Percentiles rank a stretch among this genome's conserved stretches.
Conservation (phyloP, 129 eudicot genomes). For the Lactuca sativa region DNA sequence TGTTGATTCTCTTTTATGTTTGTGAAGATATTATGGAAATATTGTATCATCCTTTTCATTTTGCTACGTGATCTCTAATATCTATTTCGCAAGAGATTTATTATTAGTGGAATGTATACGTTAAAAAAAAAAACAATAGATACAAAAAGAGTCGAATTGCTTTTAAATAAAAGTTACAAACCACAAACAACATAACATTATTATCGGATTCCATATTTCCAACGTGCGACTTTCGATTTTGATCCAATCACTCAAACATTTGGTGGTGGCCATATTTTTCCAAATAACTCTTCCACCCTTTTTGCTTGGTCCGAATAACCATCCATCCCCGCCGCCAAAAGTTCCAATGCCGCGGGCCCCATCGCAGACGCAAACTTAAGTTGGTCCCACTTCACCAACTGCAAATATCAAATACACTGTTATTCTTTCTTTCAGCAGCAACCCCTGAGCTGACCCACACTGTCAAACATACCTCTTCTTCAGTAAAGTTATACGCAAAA, state of each 20-base stretch:
- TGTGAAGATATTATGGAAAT: too few relatives aligned
- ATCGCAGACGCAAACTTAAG: conserved; percentile 76
- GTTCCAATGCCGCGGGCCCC: conserved; percentile 95
- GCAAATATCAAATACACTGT: conserved; percentile 11
- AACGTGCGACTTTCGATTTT: neutral
- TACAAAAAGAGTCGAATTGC: conserved; percentile 15
- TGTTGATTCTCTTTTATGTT: too few relatives aligned
- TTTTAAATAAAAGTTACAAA: conserved; percentile 11
- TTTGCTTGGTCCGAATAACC: conserved; percentile 72
- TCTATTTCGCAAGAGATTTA: too few relatives aligned
- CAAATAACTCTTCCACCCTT: conserved; percentile 81
- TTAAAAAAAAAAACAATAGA: neutral
- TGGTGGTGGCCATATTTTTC: conserved; percentile 98
- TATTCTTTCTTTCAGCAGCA: too few relatives aligned
- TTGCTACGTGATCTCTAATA: too few relatives aligned
- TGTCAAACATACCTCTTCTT: conserved; percentile 67
- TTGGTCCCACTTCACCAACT: conserved; percentile 97
- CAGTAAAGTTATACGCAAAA: conserved; percentile 66
- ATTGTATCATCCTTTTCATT: too few relatives aligned
- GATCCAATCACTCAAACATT: conserved; percentile 47
- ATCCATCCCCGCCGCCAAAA: conserved; percentile 73
- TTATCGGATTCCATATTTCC: neutral
- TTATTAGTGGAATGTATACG: neutral
- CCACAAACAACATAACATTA: conserved; percentile 2
- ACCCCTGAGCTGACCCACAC: too few relatives aligned